Evolutionary conservation across 2,329 filamentous ascomycete species (phyloP).

Genomic region (Xylariaceae sp.): DNA sequence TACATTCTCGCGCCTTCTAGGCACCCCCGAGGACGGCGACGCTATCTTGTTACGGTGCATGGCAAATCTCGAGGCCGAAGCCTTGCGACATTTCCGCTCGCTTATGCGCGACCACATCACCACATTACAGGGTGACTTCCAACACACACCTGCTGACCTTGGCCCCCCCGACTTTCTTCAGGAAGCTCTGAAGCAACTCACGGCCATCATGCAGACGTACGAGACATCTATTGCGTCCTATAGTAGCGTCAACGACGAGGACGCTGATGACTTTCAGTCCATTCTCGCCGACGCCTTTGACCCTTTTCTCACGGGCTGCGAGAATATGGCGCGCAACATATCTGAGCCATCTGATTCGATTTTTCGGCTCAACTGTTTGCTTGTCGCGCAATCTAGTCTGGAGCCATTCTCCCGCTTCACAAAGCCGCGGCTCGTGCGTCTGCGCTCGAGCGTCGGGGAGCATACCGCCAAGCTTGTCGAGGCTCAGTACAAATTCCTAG

Average conservation of each 20-base stretch:
- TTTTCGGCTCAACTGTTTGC: constrained; percentile 69
- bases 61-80: constrained; percentile 65
- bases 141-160: constrained; percentile 67
- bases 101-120: constrained; percentile 78
- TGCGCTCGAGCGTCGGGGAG: constrained; percentile 54
- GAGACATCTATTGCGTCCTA: constrained; percentile 68
- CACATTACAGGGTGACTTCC: constrained; percentile 67
- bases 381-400: constrained; percentile 54
- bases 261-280: constrained; percentile 67
- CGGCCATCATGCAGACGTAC: constrained; percentile 77
- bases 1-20: constrained; percentile 79
- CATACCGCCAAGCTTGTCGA: constrained; percentile 57
- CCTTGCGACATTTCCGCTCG: constrained; percentile 76
- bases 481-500: constrained; percentile 69
- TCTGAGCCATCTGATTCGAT: constrained; percentile 55
- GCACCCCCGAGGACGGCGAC: constrained; percentile 38
- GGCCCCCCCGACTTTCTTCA: constrained; percentile 75
- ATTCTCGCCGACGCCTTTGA: constrained; percentile 78
- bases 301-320: constrained; percentile 75
- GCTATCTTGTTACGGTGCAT: constrained; percentile 69
- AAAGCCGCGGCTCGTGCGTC: constrained; percentile 46
- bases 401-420: constrained; percentile 60
- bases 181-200: constrained; percentile 74
- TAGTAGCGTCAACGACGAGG: constrained; percentile 38
- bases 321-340: constrained; percentile 62